Evolutionary conservation across 2,329 filamentous ascomycete species (phyloP), one percentile per base, ranked within the genome.

Genomic region (Fusarium sp.): DNA sequence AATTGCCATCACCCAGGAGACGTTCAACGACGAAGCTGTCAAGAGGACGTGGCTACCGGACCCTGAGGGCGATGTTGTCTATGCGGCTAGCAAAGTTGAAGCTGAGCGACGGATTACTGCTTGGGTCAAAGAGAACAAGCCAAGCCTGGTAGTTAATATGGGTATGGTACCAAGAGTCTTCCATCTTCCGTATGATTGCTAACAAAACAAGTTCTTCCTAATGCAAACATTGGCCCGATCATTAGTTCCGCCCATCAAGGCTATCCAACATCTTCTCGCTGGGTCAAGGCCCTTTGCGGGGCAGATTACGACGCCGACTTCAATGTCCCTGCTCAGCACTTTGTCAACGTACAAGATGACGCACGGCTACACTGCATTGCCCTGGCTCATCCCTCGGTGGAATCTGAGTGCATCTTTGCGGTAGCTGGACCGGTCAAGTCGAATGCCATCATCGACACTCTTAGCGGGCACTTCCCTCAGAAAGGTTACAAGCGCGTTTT

Each of bases 261-360:
- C 13, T 60, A 60, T 29, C 57, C 57, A n/a, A 60, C 57, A 31
- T 60, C 57, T n/a, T 20, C 57, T 20, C 22, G 57, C 57, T 60
- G 24, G 57, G 37, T 60, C 22, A 60, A 60, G 11, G 57, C 57
- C 22, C 34, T 60, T 29, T 60, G 57, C 7, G 57, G 29, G 10
- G 18, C 37, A 42, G 24, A 60, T 37, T 60, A 42, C 24, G 22
- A 29, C 5, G 1, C 11, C 6, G 22, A 29, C 22, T 6, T 29
- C 9, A n/a, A 29, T 9, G 13, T 29, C 29, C 14, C 22, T 27
- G 13, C 47, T 31, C 47, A 52, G 16, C 16, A 52, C 47, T 52
- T n/a, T 29, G 29, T 31, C 16, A 52, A 52, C 47, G 47, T 52
- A 6, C 47, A 52, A 2, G 47, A 52, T 31, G 47, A 52, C 24